phyloP scores from a whole-genome alignment of 352 stramenopile species.

The Halophytophthora batemanensis region DNA sequence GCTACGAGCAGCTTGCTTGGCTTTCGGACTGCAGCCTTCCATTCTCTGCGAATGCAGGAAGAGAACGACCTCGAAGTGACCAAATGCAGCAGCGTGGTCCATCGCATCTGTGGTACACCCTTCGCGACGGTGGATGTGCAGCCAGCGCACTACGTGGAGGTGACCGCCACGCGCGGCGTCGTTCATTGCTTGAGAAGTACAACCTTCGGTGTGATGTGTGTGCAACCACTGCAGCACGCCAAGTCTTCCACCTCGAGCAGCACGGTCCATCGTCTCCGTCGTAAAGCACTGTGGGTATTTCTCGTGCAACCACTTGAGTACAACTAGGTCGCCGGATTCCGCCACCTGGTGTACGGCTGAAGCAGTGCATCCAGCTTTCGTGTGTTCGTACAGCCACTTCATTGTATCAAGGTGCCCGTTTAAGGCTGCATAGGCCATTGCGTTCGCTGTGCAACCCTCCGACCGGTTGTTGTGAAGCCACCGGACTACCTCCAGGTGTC shows the following conservation, averaged over 20 bases:
- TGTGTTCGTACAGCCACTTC: constrained; percentile 8
- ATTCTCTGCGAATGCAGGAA: constrained; percentile 14
- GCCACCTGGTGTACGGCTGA: no score
- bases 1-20: constrained; percentile 20
- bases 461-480: constrained; percentile 22
- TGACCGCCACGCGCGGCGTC: constrained; percentile 10
- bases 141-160: constrained; percentile 16
- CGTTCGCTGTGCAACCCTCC: constrained; percentile 14
- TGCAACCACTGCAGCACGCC: constrained; percentile 22
- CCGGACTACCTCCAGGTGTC: constrained; percentile 22
- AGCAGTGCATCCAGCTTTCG: no score
- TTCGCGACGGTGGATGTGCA: constrained; percentile 20
- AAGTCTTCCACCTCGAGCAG: constrained; percentile 19
- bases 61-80: constrained; percentile 24
- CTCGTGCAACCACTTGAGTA: constrained; percentile 9
- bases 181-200: constrained; percentile 23
- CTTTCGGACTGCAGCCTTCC: constrained; percentile 26
- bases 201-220: constrained; percentile 17
- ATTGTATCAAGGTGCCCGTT: constrained; percentile 26
- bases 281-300: constrained; percentile 16
- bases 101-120: constrained; percentile 24
- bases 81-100: constrained; percentile 17
- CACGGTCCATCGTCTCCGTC: constrained; percentile 19
- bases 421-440: constrained; percentile 19
- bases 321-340: no score